phyloP scores from a whole-genome alignment of 139 green algal species.

The Penium margaritaceum region DNA sequence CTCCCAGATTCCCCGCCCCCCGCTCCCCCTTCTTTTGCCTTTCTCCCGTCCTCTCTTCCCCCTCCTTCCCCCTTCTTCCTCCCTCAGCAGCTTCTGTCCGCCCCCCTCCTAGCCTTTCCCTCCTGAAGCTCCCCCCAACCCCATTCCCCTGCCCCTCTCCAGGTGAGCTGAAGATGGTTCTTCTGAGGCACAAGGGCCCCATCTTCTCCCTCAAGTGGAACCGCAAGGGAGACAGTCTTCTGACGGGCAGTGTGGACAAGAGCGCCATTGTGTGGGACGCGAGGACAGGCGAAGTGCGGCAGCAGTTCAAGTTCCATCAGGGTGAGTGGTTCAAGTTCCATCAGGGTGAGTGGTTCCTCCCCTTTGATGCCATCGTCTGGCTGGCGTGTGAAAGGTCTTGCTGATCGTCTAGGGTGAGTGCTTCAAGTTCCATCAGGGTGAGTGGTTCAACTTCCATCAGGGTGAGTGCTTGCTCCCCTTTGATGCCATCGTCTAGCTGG shows the following conservation, averaged over 20 bases:
- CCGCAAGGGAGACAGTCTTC: conserved; percentile 73
- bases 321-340: no score
- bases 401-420: no score
- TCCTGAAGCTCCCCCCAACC: background rate
- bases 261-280: conserved; percentile 75
- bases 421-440: no score
- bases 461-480: no score
- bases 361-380: no score
- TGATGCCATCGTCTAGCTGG: no score
- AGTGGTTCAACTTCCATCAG: no score
- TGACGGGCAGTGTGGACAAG: conserved; percentile 79
- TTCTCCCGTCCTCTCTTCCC: background rate
- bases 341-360: no score
- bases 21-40: background rate
- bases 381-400: no score
- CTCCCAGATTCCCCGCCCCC: background rate
- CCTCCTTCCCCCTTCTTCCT: background rate
- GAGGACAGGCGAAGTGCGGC: conserved; percentile 60
- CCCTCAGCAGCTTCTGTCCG: background rate
- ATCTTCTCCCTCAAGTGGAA: conserved; percentile 92
- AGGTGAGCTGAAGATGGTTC: conserved; percentile 67
- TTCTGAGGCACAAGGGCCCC: conserved; percentile 70
- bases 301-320: conserved; percentile 68
- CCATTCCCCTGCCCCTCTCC: conserved; percentile 3
- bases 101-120: background rate